Evolutionary conservation across 2,329 filamentous ascomycete genomes (phyloP), one percentile per base, ranked within the genome.

Genomic region (Teratosphaeriaceae sp.): DNA sequence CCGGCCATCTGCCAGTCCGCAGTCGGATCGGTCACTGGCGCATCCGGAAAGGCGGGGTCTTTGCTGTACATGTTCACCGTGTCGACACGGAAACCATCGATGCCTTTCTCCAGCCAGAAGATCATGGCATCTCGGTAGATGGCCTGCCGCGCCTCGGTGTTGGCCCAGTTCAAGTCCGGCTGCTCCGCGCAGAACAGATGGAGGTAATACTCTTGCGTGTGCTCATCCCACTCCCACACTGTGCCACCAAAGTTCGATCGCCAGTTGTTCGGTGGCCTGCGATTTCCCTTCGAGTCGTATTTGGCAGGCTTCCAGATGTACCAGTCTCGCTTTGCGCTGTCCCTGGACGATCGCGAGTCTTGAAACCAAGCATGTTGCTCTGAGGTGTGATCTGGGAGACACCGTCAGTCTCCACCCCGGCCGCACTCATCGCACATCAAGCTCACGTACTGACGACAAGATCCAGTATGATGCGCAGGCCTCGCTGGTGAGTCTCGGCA

Each of bases 151-250:
- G 82, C 75, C n/a, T 75, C 77, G 0, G 73, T 71, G 44, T 84
- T 85, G 56, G 90, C 85, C 85, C 85, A 92, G 65, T 92, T 92
- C 13, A 92, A 71, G 53, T 92, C 87, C 0, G 87, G 85, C 60
- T 90, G 85, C 53, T 88, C 80, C 5, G 75, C 76, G 7, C 82
- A 81, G 61, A 87, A 94, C 8, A 92, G 73, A 49, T 85, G 80
- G 0, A 89, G 75, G 55, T 87, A 89, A 60, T 86, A 89, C 64
- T 89, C 83, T 42, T 74, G 71, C 0, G 84, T 87, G 13, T 64
- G 58, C 52, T 85, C 80, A 56, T 89, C 84, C 71, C 79, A 89
- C 48, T 80, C 69, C 84, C 83, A 87, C 0, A 74, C 72, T 40
- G 69, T 77, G 6, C 55, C 56, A 20, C 58, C 59, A 79, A 84